A percentile compares a stretch with the other conserved stretches of the same genome.
Evolutionary conservation across 305 asterid species (phyloP).

Genomic region (Petunia hybrid): DNA sequence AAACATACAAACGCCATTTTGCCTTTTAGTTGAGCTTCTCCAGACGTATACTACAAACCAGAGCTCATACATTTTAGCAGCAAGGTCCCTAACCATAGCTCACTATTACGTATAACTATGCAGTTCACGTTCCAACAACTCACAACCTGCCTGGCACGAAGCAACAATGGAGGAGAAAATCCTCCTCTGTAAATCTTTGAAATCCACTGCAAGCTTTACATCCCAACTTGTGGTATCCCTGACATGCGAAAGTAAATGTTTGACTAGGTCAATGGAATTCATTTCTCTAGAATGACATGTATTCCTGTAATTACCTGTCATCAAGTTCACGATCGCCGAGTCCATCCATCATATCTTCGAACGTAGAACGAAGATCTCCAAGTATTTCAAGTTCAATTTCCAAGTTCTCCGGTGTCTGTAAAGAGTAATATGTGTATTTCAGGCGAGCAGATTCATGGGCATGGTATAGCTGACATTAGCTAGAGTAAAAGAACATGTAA

Average conservation of each 20-base stretch:
- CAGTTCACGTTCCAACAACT: conserved; percentile 62
- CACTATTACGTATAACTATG: conserved; percentile 29
- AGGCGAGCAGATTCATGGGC: conserved; percentile 20
- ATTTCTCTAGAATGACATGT: background rate
- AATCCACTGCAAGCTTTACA: conserved; percentile 74
- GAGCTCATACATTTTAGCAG: conserved; percentile 14
- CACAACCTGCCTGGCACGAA: conserved; percentile 68
- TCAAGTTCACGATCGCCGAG: conserved; percentile 61
- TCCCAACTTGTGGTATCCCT: conserved; percentile 75
- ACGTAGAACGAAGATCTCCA: conserved; percentile 61
- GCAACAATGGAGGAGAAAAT: conserved; percentile 65
- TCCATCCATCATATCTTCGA: conserved; percentile 71
- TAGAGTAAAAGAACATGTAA: background rate
- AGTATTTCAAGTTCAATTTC: conserved; percentile 72
- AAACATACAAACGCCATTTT: no score
- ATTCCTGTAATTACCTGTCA: conserved; percentile 53
- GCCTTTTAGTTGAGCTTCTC: no score
- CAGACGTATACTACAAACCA: background rate
- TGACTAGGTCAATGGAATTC: conserved; percentile 30
- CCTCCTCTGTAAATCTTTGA: conserved; percentile 67
- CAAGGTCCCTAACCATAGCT: background rate
- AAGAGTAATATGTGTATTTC: conserved; percentile 33
- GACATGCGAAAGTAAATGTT: conserved; percentile 30
- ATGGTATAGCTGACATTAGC: background rate
- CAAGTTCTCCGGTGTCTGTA: conserved; percentile 60